A percentile compares a stretch with the other conserved stretches of the same genome.
Conservation (phyloP, 805 yeast genomes). For the Schwanniomyces vanrijiae region DNA sequence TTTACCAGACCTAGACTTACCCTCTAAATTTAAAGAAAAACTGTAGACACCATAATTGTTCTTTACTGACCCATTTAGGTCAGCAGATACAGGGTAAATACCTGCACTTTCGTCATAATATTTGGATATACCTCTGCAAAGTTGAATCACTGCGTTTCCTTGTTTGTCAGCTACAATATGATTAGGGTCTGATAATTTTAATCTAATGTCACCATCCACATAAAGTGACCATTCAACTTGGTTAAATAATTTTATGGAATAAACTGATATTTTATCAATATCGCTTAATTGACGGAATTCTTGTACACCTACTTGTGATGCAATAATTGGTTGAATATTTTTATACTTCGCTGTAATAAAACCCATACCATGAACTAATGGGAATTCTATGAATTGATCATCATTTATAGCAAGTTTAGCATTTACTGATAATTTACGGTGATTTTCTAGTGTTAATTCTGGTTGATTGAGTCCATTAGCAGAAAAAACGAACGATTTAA, state of each 20-base stretch:
- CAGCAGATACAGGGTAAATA: slow-evolving; percentile 22
- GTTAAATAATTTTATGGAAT: slow-evolving; percentile 53
- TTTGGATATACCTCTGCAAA: slow-evolving; percentile 48
- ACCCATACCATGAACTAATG: slow-evolving; percentile 80
- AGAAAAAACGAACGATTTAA: slow-evolving; percentile 55
- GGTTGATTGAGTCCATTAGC: slow-evolving; percentile 26
- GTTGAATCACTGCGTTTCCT: slow-evolving; percentile 54
- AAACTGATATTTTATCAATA: slow-evolving; percentile 48
- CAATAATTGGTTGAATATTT: slow-evolving; percentile 51
- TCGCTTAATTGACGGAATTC: slow-evolving; percentile 40
- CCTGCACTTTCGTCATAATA: slow-evolving; percentile 36
- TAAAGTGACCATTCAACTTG: slow-evolving; percentile 67
- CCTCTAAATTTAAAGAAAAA: slow-evolving; percentile 28
- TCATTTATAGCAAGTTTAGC: slow-evolving; percentile 15
- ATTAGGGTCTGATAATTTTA: slow-evolving; percentile 35
- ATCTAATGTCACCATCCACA: slow-evolving; percentile 34
- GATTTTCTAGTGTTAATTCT: slow-evolving; percentile 21
- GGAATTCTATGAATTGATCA: slow-evolving; percentile 39
- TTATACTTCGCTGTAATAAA: slow-evolving; percentile 64
- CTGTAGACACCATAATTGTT: slow-evolving; percentile 26
- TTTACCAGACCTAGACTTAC: slow-evolving; percentile 22
- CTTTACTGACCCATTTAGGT: slow-evolving; percentile 13
- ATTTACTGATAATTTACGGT: slow-evolving; percentile 31
- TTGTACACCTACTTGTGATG: slow-evolving; percentile 67
- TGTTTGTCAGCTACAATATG: slow-evolving; percentile 42